phyloP scores from a whole-genome alignment of 305 asterid genomes.

The Fraxinus dipetala region DNA sequence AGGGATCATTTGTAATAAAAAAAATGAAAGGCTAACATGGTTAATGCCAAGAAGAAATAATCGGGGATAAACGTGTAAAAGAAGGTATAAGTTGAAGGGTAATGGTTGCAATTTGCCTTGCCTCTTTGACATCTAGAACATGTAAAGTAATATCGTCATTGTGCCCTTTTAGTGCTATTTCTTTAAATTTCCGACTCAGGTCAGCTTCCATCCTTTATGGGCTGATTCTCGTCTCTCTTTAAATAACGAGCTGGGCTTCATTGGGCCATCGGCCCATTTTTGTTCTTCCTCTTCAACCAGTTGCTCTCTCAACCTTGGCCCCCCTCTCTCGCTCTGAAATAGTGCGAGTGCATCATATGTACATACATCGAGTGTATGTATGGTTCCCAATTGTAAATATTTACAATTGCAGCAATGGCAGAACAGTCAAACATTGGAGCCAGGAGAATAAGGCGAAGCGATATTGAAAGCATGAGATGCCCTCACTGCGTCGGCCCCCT shows the following conservation, averaged over 20 bases:
- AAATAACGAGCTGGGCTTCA: neutral
- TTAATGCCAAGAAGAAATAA: neutral
- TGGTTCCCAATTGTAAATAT: neutral
- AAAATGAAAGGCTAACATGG: neutral
- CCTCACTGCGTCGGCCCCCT: conserved; percentile 83
- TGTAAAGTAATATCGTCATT: neutral
- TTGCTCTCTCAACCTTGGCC: neutral
- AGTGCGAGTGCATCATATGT: neutral
- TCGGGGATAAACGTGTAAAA: neutral
- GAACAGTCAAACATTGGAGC: conserved; percentile 20
- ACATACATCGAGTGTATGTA: neutral
- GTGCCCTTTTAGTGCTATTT: neutral
- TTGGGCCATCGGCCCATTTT: neutral
- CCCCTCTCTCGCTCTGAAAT: neutral
- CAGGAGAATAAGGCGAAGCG: conserved; percentile 21
- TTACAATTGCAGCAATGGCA: conserved; percentile 24
- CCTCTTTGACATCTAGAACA: neutral
- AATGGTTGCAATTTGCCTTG: neutral
- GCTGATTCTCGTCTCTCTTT: neutral
- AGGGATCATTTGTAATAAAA: neutral
- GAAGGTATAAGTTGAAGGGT: neutral
- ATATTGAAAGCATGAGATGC: conserved; percentile 40
- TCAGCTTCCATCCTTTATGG: neutral
- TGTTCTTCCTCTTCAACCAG: neutral
- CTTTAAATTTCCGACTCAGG: neutral